Evolutionary conservation across 805 yeast genomes (phyloP), one percentile per base, ranked within the genome.

Genomic region (Zygosaccharomyces pseudorouxii): DNA sequence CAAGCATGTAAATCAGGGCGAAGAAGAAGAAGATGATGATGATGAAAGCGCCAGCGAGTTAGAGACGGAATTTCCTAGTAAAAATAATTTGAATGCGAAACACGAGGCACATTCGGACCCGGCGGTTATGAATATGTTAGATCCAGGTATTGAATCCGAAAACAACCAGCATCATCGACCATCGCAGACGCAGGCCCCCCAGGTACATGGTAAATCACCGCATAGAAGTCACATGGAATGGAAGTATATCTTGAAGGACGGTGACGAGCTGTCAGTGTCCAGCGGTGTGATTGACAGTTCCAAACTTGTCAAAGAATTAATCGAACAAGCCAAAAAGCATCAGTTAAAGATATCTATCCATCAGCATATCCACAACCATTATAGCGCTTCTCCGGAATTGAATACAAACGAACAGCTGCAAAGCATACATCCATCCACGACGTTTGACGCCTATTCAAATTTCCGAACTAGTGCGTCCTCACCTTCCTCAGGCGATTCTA

Each of bases 281-380:
- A 65, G 71, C 25, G 89, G 89, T 1, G 56, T 65, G 1, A 82
- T 85, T 3, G 64, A 71, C 35, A 71, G 74, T 18, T 76, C 79
- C 48, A 81, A 77, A 29, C 59, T 77, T n/a, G 89, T 80, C 0
- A 79, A 78, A 47, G 71, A 74, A 51, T 64, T 85, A 7, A 73
- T 85, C 7, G 77, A 78, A 31, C 74, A 81, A 45, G 90, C 90
- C 0, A 80, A 76, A 52, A 67, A 69, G 42, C 74, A 78, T 55
- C 74, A 77, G 18, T 68, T 85, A 38, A 74, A 78, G 39, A 73
- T 89, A 10, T 81, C 89, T 3, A 78, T 89, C 18, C 95, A 89
- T 67, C 96, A 89, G 63, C 96, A 87, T 64, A 81, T 85, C 39
- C 92, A 86, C 65, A 87, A 87, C 62, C 89, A 86, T 65, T 83